phyloP scores from a whole-genome alignment of 2,329 filamentous ascomycete genomes.

The Talaromyces rugulosus region DNA sequence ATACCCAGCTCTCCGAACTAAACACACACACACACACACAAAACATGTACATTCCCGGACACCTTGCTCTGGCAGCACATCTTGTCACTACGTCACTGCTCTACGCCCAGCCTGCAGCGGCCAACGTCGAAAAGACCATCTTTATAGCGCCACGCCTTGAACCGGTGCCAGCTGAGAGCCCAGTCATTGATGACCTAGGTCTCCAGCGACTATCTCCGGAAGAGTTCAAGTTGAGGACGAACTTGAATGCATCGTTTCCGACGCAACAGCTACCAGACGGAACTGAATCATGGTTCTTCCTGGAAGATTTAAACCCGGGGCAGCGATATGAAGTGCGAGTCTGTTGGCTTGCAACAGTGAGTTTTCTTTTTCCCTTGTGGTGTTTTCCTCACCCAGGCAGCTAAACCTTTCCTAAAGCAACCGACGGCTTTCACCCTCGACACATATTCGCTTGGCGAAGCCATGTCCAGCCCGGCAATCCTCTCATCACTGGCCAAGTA shows the following conservation, averaged over 20 bases:
- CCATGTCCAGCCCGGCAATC: slow-evolving; percentile 61
- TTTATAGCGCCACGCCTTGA: slow-evolving; percentile 68
- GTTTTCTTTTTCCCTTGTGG: slow-evolving; percentile 31
- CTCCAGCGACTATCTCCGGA: slow-evolving; percentile 62
- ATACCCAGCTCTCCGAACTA: not conserved
- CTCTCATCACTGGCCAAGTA: slow-evolving; percentile 62
- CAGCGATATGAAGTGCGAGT: slow-evolving; percentile 86
- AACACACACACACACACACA: not conserved
- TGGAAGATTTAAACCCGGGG: slow-evolving; percentile 64
- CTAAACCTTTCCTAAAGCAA: slow-evolving; percentile 55
- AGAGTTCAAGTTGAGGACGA: slow-evolving; percentile 55
- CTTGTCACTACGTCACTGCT: not conserved
- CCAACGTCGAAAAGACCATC: slow-evolving; percentile 88
- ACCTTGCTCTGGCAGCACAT: not conserved
- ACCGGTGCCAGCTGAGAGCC: slow-evolving; percentile 53
- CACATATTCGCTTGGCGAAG: slow-evolving; percentile 57
- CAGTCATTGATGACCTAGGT: slow-evolving; percentile 57
- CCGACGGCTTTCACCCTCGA: slow-evolving; percentile 74
- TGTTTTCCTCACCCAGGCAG: not conserved
- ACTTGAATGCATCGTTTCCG: slow-evolving; percentile 66
- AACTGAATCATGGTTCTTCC: slow-evolving; percentile 70
- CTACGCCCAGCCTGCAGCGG: slow-evolving; percentile 30
- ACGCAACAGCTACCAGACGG: slow-evolving; percentile 51
- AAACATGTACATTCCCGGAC: not conserved
- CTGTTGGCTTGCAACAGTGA: slow-evolving; percentile 89